Evolutionary conservation across 768 basidiomycete genomes (phyloP), one percentile per base, ranked within the genome.

Genomic region (Collybia mongolica): DNA sequence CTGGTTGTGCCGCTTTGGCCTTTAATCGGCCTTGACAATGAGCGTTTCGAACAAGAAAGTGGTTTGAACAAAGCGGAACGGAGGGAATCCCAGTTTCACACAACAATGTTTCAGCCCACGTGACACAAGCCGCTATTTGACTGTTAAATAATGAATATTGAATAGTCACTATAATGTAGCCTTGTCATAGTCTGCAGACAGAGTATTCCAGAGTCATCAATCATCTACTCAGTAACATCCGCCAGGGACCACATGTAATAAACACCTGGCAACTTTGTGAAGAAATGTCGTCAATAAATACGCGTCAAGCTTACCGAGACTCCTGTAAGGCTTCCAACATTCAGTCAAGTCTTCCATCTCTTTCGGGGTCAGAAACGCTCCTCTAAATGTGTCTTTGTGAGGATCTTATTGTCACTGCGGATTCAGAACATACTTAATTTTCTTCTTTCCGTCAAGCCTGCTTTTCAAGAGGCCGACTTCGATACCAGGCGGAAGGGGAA

Each of bases 201-300:
- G 5, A 12, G 7, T 14, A 32, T 28, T 28, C 26, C 5, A 28
- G 26, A 9, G 26, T 9, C 29, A 46, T 9, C 22, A 44, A 29
- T 26, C 32, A 14, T 32, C 43, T 36, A 46, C 19, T 47, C 42
- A 44, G 54, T 44, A 23, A 62, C 66, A 51, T 83, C 80, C 7
- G 83, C 80, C 48, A 91, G 72, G 2, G 86, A 80, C 91, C 91
- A 94, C 89, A 92, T 93, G 67, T 90, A 92, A 66, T 87, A 92
- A 19, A 90, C 86, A 45, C 80, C 86, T 88, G 55, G 22, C n/a
- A 18, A 37, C 9, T 18, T 29, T 15, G 20, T 18, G 47, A 18
- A 53, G 40, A 9, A 20, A n/a, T n/a, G 17, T 20, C 20, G 7
- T 42, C 2, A 47, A 29, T n/a, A 1, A 20, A 14, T 18, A 28